These are phyloP conservation scores for Babesia bovis DNA, from an alignment of 169 alveolate genomes.

Conservation along the genomic window DNA sequence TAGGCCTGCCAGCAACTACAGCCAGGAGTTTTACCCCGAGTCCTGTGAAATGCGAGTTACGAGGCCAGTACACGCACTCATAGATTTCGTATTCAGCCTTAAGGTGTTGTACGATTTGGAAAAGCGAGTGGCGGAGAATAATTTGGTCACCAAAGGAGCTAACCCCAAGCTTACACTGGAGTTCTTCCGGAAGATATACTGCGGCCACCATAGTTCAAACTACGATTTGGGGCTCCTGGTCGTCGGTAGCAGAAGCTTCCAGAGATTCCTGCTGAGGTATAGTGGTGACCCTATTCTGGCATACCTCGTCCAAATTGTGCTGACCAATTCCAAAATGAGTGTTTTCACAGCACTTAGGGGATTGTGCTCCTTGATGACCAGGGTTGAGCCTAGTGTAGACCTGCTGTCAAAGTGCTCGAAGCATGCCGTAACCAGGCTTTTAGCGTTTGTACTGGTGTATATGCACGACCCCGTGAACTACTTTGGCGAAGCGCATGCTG, in stretches of 20 bases:
- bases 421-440: background rate
- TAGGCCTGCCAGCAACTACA: background rate
- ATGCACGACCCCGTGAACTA: slow-evolving; percentile 60
- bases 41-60: background rate
- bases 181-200: slow-evolving; percentile 35
- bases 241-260: slow-evolving; percentile 22
- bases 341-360: slow-evolving; percentile 35
- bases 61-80: slow-evolving; percentile 5
- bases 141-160: background rate
- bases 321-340: slow-evolving; percentile 37
- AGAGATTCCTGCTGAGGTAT: slow-evolving; percentile 10
- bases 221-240: slow-evolving; percentile 25
- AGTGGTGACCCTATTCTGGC: slow-evolving; percentile 25
- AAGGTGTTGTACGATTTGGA: slow-evolving; percentile 43
- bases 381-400: background rate
- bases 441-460: slow-evolving; percentile 41
- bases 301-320: slow-evolving; percentile 18
- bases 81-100: slow-evolving; percentile 31
- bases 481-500: slow-evolving; percentile 53
- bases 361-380: slow-evolving; percentile 15
- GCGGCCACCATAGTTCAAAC: slow-evolving; percentile 10
- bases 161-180: background rate
- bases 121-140: slow-evolving; percentile 27
- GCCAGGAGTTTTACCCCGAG: slow-evolving; percentile 1
- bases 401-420: slow-evolving; percentile 5